Evolutionary conservation across 805 yeast species (phyloP), one percentile per base, ranked within the genome.

Genomic region (Danielia oregonensis): DNA sequence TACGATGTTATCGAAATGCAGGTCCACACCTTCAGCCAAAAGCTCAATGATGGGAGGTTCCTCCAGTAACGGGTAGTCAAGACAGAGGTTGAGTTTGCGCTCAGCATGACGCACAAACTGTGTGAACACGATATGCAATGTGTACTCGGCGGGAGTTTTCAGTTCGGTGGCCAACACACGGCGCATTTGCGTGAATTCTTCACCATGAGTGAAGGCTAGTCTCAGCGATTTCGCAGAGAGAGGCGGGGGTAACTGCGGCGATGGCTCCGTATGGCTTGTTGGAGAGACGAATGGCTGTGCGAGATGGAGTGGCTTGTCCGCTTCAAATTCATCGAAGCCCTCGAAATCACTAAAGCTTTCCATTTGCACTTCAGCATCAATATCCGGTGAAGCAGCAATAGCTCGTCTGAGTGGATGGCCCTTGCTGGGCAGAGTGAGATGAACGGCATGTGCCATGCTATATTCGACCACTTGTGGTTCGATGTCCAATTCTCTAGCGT

Each of bases 21-120:
- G 80, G 51, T 93, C 97, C 1, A 76, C 79, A 1, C 97, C 97
- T 51, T 83, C 91, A 0, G 89, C 84, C 11, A 94, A 61, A 11
- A 87, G 61, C 25, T 84, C 86, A 14, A 45, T 33, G 13, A 86
- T 78, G 8, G 87, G 86, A 1, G 95, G 91, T 43, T 88, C 96
- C 19, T 74, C 70, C 30, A 70, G 77, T 15, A 80, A 56, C 0
- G 94, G 77, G 35, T 74, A 75, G 17, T 73, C 76, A 26, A 86
- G 60, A 52, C 96, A 86, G 23, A 78, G 51, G 42, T 81, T 82
- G 37, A 93, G 70, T 51, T 91, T 91, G 30, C 88, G 66, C 54
- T 94, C 99, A 0, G 97, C 94, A 47, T 83, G 82, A 36, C 97
- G 79, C 7, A 94, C 95, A 63, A 93, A 93, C 61, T 91, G 95